Conservation (phyloP, 352 stramenopile species). For the Globisporangium yorkense region DNA sequence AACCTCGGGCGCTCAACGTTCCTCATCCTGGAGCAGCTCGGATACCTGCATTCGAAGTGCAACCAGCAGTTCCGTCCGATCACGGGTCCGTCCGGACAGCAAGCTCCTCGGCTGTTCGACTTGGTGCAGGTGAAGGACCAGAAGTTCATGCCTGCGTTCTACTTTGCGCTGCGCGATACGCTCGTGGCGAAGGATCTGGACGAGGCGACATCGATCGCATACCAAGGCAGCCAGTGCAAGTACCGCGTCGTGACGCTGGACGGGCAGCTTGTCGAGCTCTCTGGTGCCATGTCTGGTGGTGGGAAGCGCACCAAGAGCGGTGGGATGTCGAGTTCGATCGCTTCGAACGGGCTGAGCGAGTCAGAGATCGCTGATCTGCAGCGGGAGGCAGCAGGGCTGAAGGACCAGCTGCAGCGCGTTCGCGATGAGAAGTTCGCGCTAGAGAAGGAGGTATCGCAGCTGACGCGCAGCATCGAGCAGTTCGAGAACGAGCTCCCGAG, state of each 20-base stretch:
- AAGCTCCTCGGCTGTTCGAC: slow-evolving; percentile 80
- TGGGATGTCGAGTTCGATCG: slow-evolving; percentile 88
- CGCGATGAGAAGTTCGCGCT: slow-evolving; percentile 59
- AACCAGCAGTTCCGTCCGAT: slow-evolving; percentile 57
- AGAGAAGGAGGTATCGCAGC: slow-evolving; percentile 80
- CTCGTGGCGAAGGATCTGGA: slow-evolving; percentile 96
- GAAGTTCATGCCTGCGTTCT: slow-evolving; percentile 92
- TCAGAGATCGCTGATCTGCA: slow-evolving; percentile 63
- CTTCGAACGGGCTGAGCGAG: slow-evolving; percentile 37
- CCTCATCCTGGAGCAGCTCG: slow-evolving; percentile 97
- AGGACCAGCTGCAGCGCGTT: slow-evolving; percentile 46
- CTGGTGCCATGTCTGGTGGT: slow-evolving; percentile 98
- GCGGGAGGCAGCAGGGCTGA: slow-evolving; percentile 38
- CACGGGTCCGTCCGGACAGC: slow-evolving; percentile 35
- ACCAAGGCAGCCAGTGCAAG: slow-evolving; percentile 89
- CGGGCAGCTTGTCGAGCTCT: slow-evolving; percentile 97
- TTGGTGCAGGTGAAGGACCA: slow-evolving; percentile 84
- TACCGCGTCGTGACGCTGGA: slow-evolving; percentile 97
- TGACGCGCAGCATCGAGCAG: slow-evolving; percentile 86
- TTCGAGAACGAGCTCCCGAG: slow-evolving; percentile 90
- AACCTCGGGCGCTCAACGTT: slow-evolving; percentile 96
- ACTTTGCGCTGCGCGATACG: slow-evolving; percentile 95
- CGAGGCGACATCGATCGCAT: slow-evolving; percentile 83
- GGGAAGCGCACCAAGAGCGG: slow-evolving; percentile 90
- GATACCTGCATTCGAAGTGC: slow-evolving; percentile 67